Evolutionary conservation across 2,329 filamentous ascomycete species (phyloP), one percentile per base, ranked within the genome.

Genomic region (Colletotrichum sp.): DNA sequence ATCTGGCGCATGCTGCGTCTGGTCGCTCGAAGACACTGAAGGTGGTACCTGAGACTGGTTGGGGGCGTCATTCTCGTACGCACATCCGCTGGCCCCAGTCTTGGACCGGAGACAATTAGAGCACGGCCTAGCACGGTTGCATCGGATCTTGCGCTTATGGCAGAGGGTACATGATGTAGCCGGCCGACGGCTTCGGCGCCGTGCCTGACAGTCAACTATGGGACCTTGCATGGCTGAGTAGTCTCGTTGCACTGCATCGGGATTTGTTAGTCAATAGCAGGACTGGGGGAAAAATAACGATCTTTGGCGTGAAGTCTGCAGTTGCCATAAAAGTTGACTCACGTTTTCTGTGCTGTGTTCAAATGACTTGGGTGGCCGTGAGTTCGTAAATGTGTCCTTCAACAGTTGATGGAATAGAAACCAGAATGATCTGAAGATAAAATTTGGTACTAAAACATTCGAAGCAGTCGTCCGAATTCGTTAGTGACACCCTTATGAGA

Each of bases 81-180:
- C 72, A 67, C 86, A 87, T 59, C 55, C 21, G 21, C 13, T 26
- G 5, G 79, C 77, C 3, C 79, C 80, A 6, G 76, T 83, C 70
- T 81, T 83, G n/a, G 86, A 84, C 9, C 83, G 82, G 6, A 84
- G 72, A 67, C 87, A 88, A 73, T 87, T 87, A 73, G 80, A 82
- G 74, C 87, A 88, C 0, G 87, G 87, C 5, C 77, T 78, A 28
- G 84, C 81, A 36, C 85, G 82, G 71, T 88, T 83, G 71, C 87
- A 88, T n/a, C 83, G 81, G 18, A 87, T 83, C 76, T 88, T 88
- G 66, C 87, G 85, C n/a, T 81, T 82, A 12, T 86, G 81, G 72
- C 87, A 55, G 24, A 28, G 65, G 61, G 30, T 15, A 34, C n/a
- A 34, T 18, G 61, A 34, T 28, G 18, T 65, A n/a, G 61, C 61